These are phyloP conservation scores for Stagonosporopsis rhizophila DNA, from an alignment of 2,329 filamentous ascomycete species.

Conservation along the genomic window DNA sequence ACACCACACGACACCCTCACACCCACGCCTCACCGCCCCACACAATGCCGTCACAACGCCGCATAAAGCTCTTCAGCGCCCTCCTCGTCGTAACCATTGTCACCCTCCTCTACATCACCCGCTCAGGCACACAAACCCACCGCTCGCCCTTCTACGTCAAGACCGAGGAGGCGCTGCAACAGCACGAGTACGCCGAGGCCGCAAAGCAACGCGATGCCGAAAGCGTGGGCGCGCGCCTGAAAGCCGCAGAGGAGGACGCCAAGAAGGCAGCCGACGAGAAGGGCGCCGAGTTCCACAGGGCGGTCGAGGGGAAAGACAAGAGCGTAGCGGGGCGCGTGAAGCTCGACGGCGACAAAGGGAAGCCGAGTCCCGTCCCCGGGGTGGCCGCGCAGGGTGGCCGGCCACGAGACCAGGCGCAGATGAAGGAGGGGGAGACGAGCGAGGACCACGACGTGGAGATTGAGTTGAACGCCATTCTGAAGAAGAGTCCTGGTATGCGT, in stretches of 20 bases:
- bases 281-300: conserved; percentile 56
- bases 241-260: conserved; percentile 71
- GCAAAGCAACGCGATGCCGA: conserved; percentile 59
- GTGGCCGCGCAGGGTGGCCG: conserved; percentile 56
- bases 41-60: conserved; percentile 59
- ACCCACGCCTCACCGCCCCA: neutral
- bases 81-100: conserved; percentile 70
- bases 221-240: conserved; percentile 66
- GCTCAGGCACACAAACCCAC: conserved; percentile 61
- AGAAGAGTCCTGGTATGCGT: conserved; percentile 76
- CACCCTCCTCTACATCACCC: conserved; percentile 75
- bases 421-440: conserved; percentile 58
- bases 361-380: conserved; percentile 42
- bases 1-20: neutral
- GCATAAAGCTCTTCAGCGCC: conserved; percentile 71
- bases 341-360: conserved; percentile 48
- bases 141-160: conserved; percentile 64
- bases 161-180: conserved; percentile 61
- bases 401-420: conserved; percentile 48
- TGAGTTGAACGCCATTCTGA: conserved; percentile 80
- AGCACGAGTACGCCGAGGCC: conserved; percentile 47
- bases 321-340: conserved; percentile 63
- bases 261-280: conserved; percentile 75
- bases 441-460: conserved; percentile 70
- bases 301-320: conserved; percentile 53